Conservation (phyloP, 805 yeast species). For the Teunomyces stri region DNA sequence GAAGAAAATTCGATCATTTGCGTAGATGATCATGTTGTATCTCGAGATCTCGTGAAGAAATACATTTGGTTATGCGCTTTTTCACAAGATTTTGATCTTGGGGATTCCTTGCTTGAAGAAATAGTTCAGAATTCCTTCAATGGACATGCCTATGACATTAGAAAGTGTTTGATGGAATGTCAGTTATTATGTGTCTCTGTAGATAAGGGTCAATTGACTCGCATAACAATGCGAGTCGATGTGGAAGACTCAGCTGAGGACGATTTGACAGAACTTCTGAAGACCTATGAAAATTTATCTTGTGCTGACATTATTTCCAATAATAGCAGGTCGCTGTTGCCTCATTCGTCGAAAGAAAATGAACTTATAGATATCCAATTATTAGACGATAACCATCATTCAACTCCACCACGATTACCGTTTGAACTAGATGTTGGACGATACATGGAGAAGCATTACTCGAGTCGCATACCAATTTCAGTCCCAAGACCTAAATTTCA, state of each 20-base stretch:
- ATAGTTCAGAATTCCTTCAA: constrained; percentile 21
- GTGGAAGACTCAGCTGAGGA: background rate
- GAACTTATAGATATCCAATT: constrained; percentile 33
- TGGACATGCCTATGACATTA: constrained; percentile 38
- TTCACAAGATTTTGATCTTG: constrained; percentile 33
- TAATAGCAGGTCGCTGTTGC: constrained; percentile 24
- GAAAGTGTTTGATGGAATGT: constrained; percentile 45
- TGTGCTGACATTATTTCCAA: constrained; percentile 26
- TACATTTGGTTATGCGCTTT: constrained; percentile 44
- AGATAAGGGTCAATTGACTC: background rate
- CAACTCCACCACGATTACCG: constrained; percentile 29
- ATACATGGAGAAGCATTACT: constrained; percentile 8
- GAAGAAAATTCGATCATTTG: constrained; percentile 40
- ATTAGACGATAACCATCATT: constrained; percentile 30
- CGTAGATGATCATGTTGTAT: constrained; percentile 21
- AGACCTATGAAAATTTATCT: constrained; percentile 24
- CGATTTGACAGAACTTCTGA: constrained; percentile 7
- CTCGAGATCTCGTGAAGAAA: constrained; percentile 17
- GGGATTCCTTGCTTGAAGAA: constrained; percentile 22
- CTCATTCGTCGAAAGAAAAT: constrained; percentile 27
- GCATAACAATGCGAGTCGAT: background rate
- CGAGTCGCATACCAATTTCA: background rate
- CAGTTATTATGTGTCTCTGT: constrained; percentile 37
- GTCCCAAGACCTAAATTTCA: background rate
- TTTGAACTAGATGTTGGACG: constrained; percentile 38